Percentiles rank a stretch among this genome's conserved stretches.
Evolutionary conservation across 2,329 filamentous ascomycete genomes (phyloP).

Genomic region (Ophiostoma angusticollis): DNA sequence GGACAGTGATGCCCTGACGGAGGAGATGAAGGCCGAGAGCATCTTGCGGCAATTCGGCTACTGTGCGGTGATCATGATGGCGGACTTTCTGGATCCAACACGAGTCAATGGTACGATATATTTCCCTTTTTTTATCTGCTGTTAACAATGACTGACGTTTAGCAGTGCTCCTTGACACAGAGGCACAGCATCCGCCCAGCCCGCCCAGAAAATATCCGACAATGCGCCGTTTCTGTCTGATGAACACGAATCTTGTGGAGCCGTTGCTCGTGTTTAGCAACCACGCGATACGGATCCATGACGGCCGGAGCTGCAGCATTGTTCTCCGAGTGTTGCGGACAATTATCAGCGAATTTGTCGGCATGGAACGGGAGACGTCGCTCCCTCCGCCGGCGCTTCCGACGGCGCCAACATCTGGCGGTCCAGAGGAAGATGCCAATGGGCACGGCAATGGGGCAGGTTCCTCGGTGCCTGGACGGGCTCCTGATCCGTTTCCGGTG

Average conservation of each 20-base stretch:
- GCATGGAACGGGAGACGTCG: neutral
- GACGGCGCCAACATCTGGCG: neutral
- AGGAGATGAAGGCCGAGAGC: slow-evolving; percentile 97
- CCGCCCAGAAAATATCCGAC: slow-evolving; percentile 34
- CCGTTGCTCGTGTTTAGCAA: slow-evolving; percentile 85
- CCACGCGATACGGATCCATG: slow-evolving; percentile 78
- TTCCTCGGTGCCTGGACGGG: slow-evolving; percentile 11
- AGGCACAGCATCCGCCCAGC: slow-evolving; percentile 17
- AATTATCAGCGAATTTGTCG: slow-evolving; percentile 64
- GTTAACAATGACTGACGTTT: neutral
- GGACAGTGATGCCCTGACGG: slow-evolving; percentile 66
- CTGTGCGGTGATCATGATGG: slow-evolving; percentile 82
- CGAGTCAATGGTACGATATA: slow-evolving; percentile 40
- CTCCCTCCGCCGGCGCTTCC: slow-evolving; percentile 3
- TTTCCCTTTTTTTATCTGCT: slow-evolving; percentile 8
- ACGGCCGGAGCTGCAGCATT: slow-evolving; percentile 75
- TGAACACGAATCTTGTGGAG: slow-evolving; percentile 65
- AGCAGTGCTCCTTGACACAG: slow-evolving; percentile 23
- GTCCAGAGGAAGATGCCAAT: neutral
- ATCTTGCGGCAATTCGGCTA: slow-evolving; percentile 88
- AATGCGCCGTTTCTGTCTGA: slow-evolving; percentile 72
- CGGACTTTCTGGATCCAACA: slow-evolving; percentile 70
- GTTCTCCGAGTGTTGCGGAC: slow-evolving; percentile 78
- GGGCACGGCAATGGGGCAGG: neutral
- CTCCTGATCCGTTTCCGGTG: slow-evolving; percentile 27